A percentile compares a stretch with the other conserved stretches of the same genome.
phyloP scores from a whole-genome alignment of 257 asterid genomes.

The Avicennia marina region DNA sequence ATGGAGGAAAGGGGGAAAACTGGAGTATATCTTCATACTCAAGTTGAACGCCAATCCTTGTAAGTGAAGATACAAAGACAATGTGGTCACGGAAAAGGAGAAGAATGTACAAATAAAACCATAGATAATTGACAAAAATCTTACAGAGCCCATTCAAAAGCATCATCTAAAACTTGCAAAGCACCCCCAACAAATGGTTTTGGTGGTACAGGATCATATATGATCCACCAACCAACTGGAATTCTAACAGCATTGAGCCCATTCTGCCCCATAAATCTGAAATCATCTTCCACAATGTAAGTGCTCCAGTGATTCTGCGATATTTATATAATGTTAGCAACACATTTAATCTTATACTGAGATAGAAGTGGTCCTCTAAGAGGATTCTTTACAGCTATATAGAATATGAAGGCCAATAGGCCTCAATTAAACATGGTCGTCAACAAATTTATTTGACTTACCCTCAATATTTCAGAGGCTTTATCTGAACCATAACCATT shows the following conservation, averaged over 20 bases:
- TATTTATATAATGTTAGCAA: constrained; percentile 2
- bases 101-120: neutral
- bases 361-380: neutral
- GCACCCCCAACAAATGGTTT: constrained; percentile 21
- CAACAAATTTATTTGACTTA: constrained; percentile 8
- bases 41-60: no score
- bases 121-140: neutral
- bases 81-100: no score
- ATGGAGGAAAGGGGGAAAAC: no score
- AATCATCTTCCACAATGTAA: constrained; percentile 7
- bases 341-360: neutral
- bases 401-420: neutral
- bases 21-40: no score
- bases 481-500: constrained; percentile 34
- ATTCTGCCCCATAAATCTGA: constrained; percentile 12
- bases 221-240: constrained; percentile 23
- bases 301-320: constrained; percentile 12
- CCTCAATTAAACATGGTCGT: neutral
- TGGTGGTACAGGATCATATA: constrained; percentile 7
- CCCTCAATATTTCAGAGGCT: constrained; percentile 34
- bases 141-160: constrained; percentile 27
- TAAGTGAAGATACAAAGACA: no score
- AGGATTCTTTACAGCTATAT: neutral
- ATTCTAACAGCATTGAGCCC: constrained; percentile 13
- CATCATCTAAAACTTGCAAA: constrained; percentile 13